Evolutionary conservation across 148 eudicot species (phyloP).

Genomic region (Limonium bicolor): DNA sequence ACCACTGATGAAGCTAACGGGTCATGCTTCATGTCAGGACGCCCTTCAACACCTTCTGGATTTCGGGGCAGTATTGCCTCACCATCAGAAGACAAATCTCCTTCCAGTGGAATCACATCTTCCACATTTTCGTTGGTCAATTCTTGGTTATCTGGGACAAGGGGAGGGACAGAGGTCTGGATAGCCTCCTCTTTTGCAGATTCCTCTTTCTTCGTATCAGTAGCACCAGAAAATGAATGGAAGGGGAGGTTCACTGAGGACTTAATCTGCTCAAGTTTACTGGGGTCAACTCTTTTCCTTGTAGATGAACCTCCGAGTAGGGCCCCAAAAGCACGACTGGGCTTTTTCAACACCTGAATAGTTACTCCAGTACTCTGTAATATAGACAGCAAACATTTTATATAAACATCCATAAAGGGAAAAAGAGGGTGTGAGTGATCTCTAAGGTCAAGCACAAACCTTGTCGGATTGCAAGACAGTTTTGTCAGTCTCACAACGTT

Average conservation of each 20-base stretch:
- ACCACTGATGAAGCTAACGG: conserved; percentile 3
- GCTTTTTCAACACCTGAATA: conserved; percentile 65
- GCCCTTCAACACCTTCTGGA: conserved; percentile 5
- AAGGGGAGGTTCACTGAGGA: conserved; percentile 76
- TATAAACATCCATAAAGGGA: neutral
- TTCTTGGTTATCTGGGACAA: conserved; percentile 7
- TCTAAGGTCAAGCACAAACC: conserved; percentile 8
- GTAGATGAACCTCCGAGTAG: conserved; percentile 51
- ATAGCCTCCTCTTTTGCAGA: conserved; percentile 16
- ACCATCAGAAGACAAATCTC: conserved; percentile 22
- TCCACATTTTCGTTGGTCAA: conserved; percentile 16
- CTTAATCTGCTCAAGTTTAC: conserved; percentile 68
- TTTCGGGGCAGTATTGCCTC: conserved; percentile 11
- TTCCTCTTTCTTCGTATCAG: conserved; percentile 11
- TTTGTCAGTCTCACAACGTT: neutral
- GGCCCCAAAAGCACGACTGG: conserved; percentile 77
- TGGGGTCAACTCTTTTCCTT: conserved; percentile 46
- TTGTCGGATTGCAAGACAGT: conserved; percentile 1
- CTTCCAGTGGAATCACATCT: conserved; percentile 36
- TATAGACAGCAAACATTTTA: neutral
- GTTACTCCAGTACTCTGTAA: conserved; percentile 48
- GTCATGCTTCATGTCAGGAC: conserved; percentile 6
- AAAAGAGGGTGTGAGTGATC: neutral
- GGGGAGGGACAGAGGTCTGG: conserved; percentile 3
- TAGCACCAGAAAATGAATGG: conserved; percentile 37